phyloP scores from a whole-genome alignment of 2,329 filamentous ascomycete genomes.

The Aspergillus quadrilineatus region DNA sequence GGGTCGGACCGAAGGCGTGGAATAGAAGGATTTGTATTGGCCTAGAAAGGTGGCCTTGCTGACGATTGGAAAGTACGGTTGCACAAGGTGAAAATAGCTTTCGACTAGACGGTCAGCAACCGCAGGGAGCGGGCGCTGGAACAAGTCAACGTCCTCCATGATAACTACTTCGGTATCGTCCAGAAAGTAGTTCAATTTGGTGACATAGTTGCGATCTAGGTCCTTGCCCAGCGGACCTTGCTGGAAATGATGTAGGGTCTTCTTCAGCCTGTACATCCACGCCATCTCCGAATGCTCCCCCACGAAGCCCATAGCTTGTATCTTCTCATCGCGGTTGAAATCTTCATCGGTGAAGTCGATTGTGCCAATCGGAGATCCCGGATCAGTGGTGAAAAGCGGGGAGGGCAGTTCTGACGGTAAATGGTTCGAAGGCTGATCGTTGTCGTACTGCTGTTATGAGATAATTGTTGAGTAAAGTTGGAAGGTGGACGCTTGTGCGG shows the following conservation, averaged over 20 bases:
- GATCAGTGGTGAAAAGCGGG: slow-evolving; percentile 14
- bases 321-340: slow-evolving; percentile 41
- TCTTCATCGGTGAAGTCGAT: slow-evolving; percentile 46
- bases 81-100: slow-evolving; percentile 40
- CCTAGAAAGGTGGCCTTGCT: slow-evolving; percentile 39
- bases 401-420: slow-evolving; percentile 17
- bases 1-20: slow-evolving; percentile 31
- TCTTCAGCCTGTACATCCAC: slow-evolving; percentile 45
- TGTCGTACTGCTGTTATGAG: slow-evolving; percentile 15
- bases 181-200: slow-evolving; percentile 40
- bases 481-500: not conserved
- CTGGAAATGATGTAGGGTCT: slow-evolving; percentile 33
- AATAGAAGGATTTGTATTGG: slow-evolving; percentile 41
- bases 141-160: slow-evolving; percentile 37
- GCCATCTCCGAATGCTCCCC: slow-evolving; percentile 47
- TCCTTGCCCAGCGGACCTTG: slow-evolving; percentile 17
- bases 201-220: slow-evolving; percentile 27
- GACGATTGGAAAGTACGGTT: slow-evolving; percentile 45
- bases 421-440: slow-evolving; percentile 10
- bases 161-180: slow-evolving; percentile 39
- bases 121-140: slow-evolving; percentile 36
- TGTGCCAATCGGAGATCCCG: slow-evolving; percentile 33
- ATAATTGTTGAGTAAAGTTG: slow-evolving; percentile 6
- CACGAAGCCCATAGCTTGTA: slow-evolving; percentile 42
- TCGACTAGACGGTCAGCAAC: slow-evolving; percentile 43